Base-by-base conservation (phyloP, 306 rosid species). In the Castanospermum australe region DNA sequence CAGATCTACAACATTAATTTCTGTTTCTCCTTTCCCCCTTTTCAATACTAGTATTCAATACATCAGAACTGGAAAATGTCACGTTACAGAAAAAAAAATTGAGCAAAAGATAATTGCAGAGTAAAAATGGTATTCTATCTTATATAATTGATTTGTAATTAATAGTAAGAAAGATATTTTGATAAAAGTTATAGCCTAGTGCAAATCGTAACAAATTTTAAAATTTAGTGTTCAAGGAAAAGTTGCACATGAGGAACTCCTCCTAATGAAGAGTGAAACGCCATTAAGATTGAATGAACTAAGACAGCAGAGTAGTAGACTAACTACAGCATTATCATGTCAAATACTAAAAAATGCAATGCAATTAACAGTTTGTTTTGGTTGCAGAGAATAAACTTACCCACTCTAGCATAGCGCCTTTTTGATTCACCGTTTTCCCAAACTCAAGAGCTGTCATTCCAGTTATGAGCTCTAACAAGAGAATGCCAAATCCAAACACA, bases 391-490 rank as follows among this genome's bases (percentile, higher is more conserved):
- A 33, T 41, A 67, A 81, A 86, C 98, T 84, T 85, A 94, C 99
- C 99, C 97, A 89, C 80, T 94, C 99, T 35, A 94, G 95, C 93
- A 91, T 93, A 45, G 91, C 98, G 4, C 98, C 99, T 69, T 95
- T 93, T 50, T 95, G 97, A 87, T 93, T 95, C 76, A 83, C 78
- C 1, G 96, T 89, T 88, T 93, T 93, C 45, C 97, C 99, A 75
- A 93, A 91, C 68, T 95, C 97, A 0, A 93, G 89, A 50, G 99
- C 98, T 67, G 97, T 88, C 99, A 93, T 87, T 81, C 99, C 98
- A 20, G 99, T 95, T 68, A 93, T 93, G 63, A 95, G 99, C 89
- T 95, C 99, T 75, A 95, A 73, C 81, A 93, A 87, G 73, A 95
- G 97, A 78, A 93, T 95, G 41, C 99, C 99, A 45, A 93, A 95